Base-by-base conservation (phyloP, 2,329 filamentous ascomycete species). In the Zymoseptoria passerinii region DNA sequence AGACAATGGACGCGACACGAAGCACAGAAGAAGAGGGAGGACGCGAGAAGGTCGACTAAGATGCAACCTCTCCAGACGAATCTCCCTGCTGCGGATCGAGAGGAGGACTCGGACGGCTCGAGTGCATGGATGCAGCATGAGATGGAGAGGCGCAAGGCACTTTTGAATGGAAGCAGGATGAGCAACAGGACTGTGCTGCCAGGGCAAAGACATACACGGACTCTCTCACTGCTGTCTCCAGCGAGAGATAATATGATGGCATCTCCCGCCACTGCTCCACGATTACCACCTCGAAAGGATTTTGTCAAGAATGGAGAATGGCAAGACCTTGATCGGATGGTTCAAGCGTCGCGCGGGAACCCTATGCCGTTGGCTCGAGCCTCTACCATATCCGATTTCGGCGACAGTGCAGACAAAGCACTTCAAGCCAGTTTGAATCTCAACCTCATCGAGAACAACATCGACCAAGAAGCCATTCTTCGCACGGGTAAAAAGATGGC, bases 1-100 rank as follows among this genome's bases (percentile, higher is more conserved):
- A 87, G 83, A 68, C 87, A 91, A 73, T 97, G 90, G 87, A 83
- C 89, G 1, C 76, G 79, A 13, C 85, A 91, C 61, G 91, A 96
- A 71, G 85, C 84, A 52, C 82, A 83, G 59, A 90, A 85, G 75
- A 92, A 92, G 75, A 82, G 84, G 59, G 83, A 84, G 3, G 84
- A 90, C 60, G 80, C 83, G 54, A 82, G 79, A 50, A 80, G 80
- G 58, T 73, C 77, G 16, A 86, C 88, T 59, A 82, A 80, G 6
- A 72, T 87, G 66, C 81, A 83, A 60, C 76, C 82, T 9, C 65
- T 86, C 56, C 76, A 77, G 61, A 77, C 73, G 8, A 62, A 67
- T 29, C 66, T 74, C 16, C 69, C 73, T 55, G 72, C 72, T 52
- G 60, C 55, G 48, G n/a, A 48, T 16, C 40, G 44, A 8, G 50